Evolutionary conservation across 2,329 filamentous ascomycete species (phyloP), one percentile per base, ranked within the genome.

Genomic region (Diplodia seriata): DNA sequence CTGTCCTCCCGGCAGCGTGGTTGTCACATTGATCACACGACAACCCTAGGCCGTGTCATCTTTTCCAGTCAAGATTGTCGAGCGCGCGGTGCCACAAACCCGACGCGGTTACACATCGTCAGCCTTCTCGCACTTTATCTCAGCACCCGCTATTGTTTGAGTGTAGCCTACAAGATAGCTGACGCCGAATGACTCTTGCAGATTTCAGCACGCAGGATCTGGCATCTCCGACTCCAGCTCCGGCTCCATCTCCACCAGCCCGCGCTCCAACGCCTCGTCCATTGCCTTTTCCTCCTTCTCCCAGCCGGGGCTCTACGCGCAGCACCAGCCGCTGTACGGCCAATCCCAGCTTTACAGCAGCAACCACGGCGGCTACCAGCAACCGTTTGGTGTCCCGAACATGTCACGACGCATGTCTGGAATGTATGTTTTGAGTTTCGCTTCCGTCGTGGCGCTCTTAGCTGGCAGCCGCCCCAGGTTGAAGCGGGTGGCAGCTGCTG

Each of bases 181-280:
- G 57, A 68, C 66, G 23, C 43, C 47, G 55, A 43, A 61, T 57
- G 50, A 56, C 51, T 64, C 51, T 29, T 47, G 57, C 57, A 68
- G 66, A 40, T 68, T 68, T 47, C 66, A 56, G 31, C 54, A 59
- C 18, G 40, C 66, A 67, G 56, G 67, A 40, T 67, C 64, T 74
- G 81, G 82, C 72, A 81, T 86, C 72, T 82, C 86, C 69, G 85
- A 87, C 78, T 85, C 85, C 69, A 85, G 83, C 68, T 84, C 82
- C 68, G 85, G 85, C 74, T 86, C 83, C 71, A 82, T 81, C 73
- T 84, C 83, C 71, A 82, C 82, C 72, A 84, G 82, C 73, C 82
- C 83, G 69, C 82, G 81, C 72, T 85, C 84, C 71, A 82, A 81
- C 73, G 78, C 81, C 68, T 85, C 83, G 36, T 82, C 82, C 57